A percentile compares a stretch with the other conserved stretches of the same genome.
Conservation (phyloP, 2,329 filamentous ascomycete species). For the Pestalotiopsis sp. region DNA sequence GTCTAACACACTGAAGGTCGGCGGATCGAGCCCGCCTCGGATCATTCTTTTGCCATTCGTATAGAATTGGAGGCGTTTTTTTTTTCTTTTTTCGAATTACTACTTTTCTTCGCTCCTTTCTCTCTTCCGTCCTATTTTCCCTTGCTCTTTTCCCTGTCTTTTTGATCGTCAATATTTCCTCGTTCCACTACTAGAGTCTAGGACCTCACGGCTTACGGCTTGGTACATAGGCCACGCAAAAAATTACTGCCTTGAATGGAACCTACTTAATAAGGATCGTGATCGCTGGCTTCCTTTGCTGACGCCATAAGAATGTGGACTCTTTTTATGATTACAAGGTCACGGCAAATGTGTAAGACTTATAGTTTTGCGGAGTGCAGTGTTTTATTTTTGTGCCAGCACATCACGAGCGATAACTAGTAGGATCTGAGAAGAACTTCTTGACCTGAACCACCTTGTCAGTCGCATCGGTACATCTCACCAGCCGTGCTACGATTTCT, state of each 20-base stretch:
- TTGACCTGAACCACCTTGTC: neutral
- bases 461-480: neutral
- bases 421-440: neutral
- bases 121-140: neutral
- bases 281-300: too few species aligned
- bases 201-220: too few species aligned
- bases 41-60: neutral
- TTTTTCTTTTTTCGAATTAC: neutral
- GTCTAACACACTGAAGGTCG: slow-evolving; percentile 47
- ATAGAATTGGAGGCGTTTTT: neutral
- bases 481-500: neutral
- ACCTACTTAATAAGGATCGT: too few species aligned
- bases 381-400: neutral
- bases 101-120: too few species aligned
- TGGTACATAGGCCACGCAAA: too few species aligned
- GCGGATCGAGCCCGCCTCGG: slow-evolving; percentile 33
- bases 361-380: neutral
- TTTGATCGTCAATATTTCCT: too few species aligned
- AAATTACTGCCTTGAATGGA: too few species aligned
- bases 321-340: neutral
- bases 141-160: too few species aligned
- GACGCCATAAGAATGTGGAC: too few species aligned
- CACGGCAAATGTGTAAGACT: neutral
- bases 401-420: neutral
- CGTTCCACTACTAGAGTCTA: too few species aligned